These are phyloP conservation scores for Termitomyces sp. DNA, from an alignment of 1,284 basidiomycete species.

Conservation along the genomic window DNA sequence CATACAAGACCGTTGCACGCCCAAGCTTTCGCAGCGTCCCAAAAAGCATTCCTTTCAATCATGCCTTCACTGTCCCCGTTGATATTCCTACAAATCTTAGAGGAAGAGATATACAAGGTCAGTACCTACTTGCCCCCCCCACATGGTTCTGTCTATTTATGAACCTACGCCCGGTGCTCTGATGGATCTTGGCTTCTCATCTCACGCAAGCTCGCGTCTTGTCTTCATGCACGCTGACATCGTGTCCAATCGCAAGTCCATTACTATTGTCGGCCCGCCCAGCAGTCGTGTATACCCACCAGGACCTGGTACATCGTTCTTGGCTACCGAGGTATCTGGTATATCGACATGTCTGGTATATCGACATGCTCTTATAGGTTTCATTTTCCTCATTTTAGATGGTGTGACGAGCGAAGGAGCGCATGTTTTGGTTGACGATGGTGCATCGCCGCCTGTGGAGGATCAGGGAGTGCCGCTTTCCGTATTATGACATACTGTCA, in stretches of 20 bases:
- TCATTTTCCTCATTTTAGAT: slow-evolving; percentile 40
- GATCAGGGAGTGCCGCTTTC: slow-evolving; percentile 20
- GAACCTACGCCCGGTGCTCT: slow-evolving; percentile 26
- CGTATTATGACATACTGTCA: neutral
- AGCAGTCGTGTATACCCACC: slow-evolving; percentile 44
- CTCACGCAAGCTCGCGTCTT: slow-evolving; percentile 38
- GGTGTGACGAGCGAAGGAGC: slow-evolving; percentile 37
- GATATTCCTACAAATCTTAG: slow-evolving; percentile 26
- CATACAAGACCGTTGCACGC: slow-evolving; percentile 34
- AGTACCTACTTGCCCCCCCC: neutral
- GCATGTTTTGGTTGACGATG: slow-evolving; percentile 42
- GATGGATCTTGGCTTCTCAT: slow-evolving; percentile 45
- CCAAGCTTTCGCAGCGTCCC: slow-evolving; percentile 33
- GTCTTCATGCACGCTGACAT: slow-evolving; percentile 40
- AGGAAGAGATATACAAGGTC: slow-evolving; percentile 31
- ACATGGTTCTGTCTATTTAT: neutral
- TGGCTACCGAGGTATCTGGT: neutral
- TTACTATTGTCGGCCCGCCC: slow-evolving; percentile 39
- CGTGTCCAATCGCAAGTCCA: slow-evolving; percentile 28
- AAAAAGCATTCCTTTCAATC: slow-evolving; percentile 34
- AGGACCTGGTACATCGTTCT: slow-evolving; percentile 35
- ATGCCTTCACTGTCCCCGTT: slow-evolving; percentile 32
- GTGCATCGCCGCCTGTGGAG: slow-evolving; percentile 24
- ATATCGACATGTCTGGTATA: too few species aligned
- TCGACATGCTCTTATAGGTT: slow-evolving; percentile 4